phyloP scores from a whole-genome alignment of 1,284 basidiomycete genomes.

The Stereum hirsutum region DNA sequence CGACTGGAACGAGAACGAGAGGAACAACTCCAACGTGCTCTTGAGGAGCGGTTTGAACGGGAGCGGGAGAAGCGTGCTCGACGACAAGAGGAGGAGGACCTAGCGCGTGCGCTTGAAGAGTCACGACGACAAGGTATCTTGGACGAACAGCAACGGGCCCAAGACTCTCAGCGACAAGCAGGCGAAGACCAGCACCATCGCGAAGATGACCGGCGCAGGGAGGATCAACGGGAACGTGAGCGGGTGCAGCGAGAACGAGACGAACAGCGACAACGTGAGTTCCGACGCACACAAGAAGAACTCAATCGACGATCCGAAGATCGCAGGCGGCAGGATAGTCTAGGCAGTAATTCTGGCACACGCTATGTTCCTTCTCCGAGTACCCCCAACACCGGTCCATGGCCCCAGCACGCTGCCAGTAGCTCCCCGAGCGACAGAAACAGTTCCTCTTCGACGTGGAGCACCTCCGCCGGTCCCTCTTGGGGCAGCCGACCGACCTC shows the following conservation, averaged over 20 bases:
- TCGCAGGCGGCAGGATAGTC: constrained; percentile 20
- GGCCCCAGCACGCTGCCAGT: constrained; percentile 13
- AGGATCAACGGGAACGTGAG: constrained; percentile 9
- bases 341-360: constrained; percentile 14
- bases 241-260: constrained; percentile 3
- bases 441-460: constrained; percentile 21
- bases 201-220: not conserved
- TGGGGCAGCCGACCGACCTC: constrained; percentile 15
- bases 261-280: constrained; percentile 6
- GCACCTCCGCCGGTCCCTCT: constrained; percentile 11
- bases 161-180: not conserved
- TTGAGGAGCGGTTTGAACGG: constrained; percentile 3
- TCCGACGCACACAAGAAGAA: constrained; percentile 17
- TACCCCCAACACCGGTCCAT: constrained; percentile 11
- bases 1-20: not conserved
- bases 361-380: constrained; percentile 13
- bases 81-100: not conserved
- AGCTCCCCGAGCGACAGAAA: constrained; percentile 18
- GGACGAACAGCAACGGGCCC: constrained; percentile 6
- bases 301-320: constrained; percentile 14
- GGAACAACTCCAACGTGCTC: not conserved
- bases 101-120: not conserved
- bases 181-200: not conserved
- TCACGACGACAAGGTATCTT: constrained; percentile 2
- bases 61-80: not conserved